A percentile compares a stretch with the other conserved stretches of the same genome.
Conservation (phyloP, 129 eudicot species). For the Cynara cardunculus region DNA sequence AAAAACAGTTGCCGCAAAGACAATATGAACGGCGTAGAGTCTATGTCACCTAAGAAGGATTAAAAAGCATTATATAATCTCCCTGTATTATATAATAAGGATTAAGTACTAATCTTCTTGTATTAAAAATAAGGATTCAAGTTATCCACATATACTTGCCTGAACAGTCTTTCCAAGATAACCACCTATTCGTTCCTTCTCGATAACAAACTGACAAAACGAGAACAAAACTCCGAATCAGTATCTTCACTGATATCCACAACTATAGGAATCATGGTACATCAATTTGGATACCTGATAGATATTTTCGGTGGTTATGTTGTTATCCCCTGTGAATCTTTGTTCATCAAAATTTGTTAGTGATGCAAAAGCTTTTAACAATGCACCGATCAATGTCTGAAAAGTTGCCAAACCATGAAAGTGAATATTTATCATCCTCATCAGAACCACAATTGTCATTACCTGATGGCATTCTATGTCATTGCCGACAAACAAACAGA, state of each 20-base stretch:
- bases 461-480: too few species aligned
- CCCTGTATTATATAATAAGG: neutral
- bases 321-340: conserved; percentile 92
- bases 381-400: too few species aligned
- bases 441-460: too few species aligned
- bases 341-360: too few species aligned
- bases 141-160: conserved; percentile 37
- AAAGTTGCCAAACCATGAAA: too few species aligned
- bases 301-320: conserved; percentile 93
- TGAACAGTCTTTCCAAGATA: conserved; percentile 97
- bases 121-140: neutral
- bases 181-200: conserved; percentile 84
- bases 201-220: conserved; percentile 70
- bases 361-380: too few species aligned
- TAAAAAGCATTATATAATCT: conserved; percentile 6
- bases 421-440: too few species aligned
- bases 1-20: conserved; percentile 86
- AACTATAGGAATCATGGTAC: conserved; percentile 5
- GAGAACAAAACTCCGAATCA: neutral
- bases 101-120: conserved; percentile 15
- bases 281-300: conserved; percentile 63
- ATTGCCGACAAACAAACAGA: too few species aligned
- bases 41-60: conserved; percentile 78
- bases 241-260: neutral
- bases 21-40: conserved; percentile 99